phyloP scores from a whole-genome alignment of 1,284 basidiomycete species.

The Hypsizygus ulmarius region DNA sequence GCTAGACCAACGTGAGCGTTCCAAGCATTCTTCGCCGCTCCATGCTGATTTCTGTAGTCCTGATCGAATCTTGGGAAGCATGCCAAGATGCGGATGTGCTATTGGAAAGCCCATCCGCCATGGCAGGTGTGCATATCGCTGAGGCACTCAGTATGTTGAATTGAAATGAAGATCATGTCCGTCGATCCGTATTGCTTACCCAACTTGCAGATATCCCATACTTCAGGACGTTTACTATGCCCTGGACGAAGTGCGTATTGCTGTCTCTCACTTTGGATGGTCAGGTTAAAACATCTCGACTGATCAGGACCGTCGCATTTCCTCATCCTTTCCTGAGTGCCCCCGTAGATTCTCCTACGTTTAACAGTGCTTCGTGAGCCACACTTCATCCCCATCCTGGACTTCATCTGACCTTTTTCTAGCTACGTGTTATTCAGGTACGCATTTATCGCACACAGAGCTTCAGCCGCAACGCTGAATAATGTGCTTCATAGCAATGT shows the following conservation, averaged over 20 bases:
- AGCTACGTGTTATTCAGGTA: conserved; percentile 67
- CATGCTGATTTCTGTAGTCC: conserved; percentile 37
- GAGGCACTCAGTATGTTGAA: conserved; percentile 61
- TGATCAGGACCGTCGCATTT: conserved; percentile 55
- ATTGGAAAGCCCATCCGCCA: conserved; percentile 72
- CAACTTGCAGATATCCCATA: conserved; percentile 42
- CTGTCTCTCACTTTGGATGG: background rate
- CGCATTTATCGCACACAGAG: background rate
- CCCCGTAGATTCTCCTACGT: conserved; percentile 49
- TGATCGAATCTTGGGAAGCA: conserved; percentile 67
- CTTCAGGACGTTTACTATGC: conserved; percentile 78
- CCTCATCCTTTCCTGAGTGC: conserved; percentile 63
- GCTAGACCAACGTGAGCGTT: conserved; percentile 64
- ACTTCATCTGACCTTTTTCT: background rate
- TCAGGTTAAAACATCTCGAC: no score
- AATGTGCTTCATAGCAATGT: conserved; percentile 58
- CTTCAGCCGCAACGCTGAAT: background rate
- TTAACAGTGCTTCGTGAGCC: conserved; percentile 53
- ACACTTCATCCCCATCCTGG: background rate
- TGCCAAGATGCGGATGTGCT: conserved; percentile 75
- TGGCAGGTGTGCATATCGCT: conserved; percentile 81
- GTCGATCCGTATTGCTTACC: background rate
- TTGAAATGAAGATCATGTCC: conserved; percentile 26
- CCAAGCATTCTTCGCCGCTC: background rate
- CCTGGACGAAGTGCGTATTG: conserved; percentile 47